phyloP scores from a whole-genome alignment of 2,329 filamentous ascomycete genomes.

The Calonectria henricotiae region DNA sequence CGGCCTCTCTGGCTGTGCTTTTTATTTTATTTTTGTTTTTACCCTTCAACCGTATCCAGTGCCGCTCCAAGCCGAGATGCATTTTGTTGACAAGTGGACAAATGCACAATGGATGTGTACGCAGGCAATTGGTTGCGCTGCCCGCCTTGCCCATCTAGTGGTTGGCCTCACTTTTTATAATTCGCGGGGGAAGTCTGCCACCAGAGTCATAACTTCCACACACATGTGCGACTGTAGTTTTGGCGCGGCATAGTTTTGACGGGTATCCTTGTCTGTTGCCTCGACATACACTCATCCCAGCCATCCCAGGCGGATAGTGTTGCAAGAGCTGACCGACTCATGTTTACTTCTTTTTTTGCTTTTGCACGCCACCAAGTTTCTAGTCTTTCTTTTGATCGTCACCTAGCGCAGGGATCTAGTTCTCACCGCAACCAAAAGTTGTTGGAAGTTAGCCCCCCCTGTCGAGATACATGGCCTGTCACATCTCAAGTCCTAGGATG shows the following conservation, averaged over 20 bases:
- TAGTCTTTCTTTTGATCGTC: constrained; percentile 27
- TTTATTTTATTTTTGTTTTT: not conserved
- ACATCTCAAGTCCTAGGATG: constrained; percentile 22
- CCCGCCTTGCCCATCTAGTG: constrained; percentile 23
- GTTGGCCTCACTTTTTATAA: constrained; percentile 33
- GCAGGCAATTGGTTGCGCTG: constrained; percentile 23
- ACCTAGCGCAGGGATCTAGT: constrained; percentile 29
- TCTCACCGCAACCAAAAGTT: constrained; percentile 14
- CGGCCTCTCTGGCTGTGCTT: constrained; percentile 20
- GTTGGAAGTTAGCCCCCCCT: not conserved
- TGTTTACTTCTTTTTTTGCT: constrained; percentile 29
- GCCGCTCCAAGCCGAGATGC: constrained; percentile 16
- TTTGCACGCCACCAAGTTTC: constrained; percentile 22
- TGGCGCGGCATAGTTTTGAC: constrained; percentile 30
- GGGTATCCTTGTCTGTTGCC: constrained; percentile 44
- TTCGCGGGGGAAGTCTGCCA: constrained; percentile 18
- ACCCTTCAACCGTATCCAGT: constrained; percentile 13
- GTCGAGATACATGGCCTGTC: constrained; percentile 7
- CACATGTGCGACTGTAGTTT: constrained; percentile 39
- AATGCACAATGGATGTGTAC: constrained; percentile 29
- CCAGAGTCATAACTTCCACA: constrained; percentile 27
- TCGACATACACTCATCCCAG: constrained; percentile 39
- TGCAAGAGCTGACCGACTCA: constrained; percentile 40
- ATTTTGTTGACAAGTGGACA: constrained; percentile 18
- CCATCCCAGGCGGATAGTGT: constrained; percentile 31